A percentile compares a stretch with the other conserved stretches of the same genome.
Evolutionary conservation across 106 monocot species (phyloP).

Genomic region (Narthecium ossifragum): DNA sequence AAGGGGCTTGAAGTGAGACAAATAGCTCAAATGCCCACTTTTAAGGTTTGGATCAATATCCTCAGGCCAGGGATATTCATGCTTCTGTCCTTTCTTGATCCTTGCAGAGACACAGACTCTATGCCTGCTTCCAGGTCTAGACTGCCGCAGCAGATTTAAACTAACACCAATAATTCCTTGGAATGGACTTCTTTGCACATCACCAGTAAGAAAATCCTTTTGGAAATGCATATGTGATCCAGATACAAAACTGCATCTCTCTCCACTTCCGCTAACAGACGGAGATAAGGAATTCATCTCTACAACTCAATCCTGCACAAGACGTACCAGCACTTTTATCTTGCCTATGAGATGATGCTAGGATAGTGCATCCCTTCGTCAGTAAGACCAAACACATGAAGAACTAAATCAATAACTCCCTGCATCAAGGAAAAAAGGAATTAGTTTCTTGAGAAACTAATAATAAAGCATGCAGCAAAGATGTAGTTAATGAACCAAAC

Average conservation of each 20-base stretch:
- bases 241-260: conserved; percentile 46
- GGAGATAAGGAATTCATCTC: conserved; percentile 51
- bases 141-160: conserved; percentile 28
- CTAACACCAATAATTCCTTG: conserved; percentile 22
- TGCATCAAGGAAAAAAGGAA: too few species aligned
- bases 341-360: too few species aligned
- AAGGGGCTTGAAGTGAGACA: conserved; percentile 65
- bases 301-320: too few species aligned
- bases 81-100: conserved; percentile 61
- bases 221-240: conserved; percentile 33
- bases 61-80: conserved; percentile 77
- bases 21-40: conserved; percentile 59
- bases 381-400: too few species aligned
- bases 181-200: conserved; percentile 1
- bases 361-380: too few species aligned
- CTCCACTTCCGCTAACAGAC: conserved; percentile 28
- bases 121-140: conserved; percentile 14
- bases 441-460: too few species aligned
- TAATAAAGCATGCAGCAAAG: too few species aligned
- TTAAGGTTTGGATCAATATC: conserved; percentile 64
- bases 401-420: too few species aligned
- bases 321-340: too few species aligned
- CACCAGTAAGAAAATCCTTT: conserved; percentile 20
- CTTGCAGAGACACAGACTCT: conserved; percentile 27
- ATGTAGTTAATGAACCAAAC: too few species aligned